phyloP scores from a whole-genome alignment of 257 asterid species.

The Solanum dulcamara region DNA sequence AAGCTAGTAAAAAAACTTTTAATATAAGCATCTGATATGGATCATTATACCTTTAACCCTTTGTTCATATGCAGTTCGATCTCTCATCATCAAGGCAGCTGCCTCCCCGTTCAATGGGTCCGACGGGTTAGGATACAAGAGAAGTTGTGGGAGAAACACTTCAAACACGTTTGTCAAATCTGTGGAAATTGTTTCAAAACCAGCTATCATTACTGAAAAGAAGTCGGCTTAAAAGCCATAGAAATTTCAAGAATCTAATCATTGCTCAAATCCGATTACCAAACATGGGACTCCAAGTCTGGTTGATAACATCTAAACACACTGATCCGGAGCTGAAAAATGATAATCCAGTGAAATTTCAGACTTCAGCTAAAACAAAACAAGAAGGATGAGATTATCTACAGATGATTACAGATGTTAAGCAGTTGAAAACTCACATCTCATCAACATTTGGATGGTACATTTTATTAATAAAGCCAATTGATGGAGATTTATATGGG shows the following conservation, averaged over 20 bases:
- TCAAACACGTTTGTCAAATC: slow-evolving; percentile 92
- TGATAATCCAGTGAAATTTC: not conserved
- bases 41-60: slow-evolving; percentile 66
- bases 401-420: not conserved
- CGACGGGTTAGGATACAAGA: slow-evolving; percentile 85
- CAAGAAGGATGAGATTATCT: not conserved
- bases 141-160: slow-evolving; percentile 89
- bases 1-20: not conserved
- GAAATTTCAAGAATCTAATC: not conserved
- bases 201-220: not conserved
- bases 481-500: slow-evolving; percentile 90
- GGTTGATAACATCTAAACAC: slow-evolving; percentile 90
- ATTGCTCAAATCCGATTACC: slow-evolving; percentile 30
- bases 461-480: slow-evolving; percentile 82
- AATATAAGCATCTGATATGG: not conserved
- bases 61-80: slow-evolving; percentile 63
- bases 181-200: slow-evolving; percentile 4
- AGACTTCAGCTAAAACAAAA: not conserved
- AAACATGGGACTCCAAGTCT: slow-evolving; percentile 99
- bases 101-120: slow-evolving; percentile 98
- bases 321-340: slow-evolving; percentile 88
- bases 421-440: slow-evolving; percentile 36
- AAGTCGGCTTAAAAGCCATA: not conserved
- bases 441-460: slow-evolving; percentile 98
- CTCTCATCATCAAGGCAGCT: slow-evolving; percentile 89